Conservation (phyloP, 2,329 filamentous ascomycete species). For the Neoarthrinium moseri region DNA sequence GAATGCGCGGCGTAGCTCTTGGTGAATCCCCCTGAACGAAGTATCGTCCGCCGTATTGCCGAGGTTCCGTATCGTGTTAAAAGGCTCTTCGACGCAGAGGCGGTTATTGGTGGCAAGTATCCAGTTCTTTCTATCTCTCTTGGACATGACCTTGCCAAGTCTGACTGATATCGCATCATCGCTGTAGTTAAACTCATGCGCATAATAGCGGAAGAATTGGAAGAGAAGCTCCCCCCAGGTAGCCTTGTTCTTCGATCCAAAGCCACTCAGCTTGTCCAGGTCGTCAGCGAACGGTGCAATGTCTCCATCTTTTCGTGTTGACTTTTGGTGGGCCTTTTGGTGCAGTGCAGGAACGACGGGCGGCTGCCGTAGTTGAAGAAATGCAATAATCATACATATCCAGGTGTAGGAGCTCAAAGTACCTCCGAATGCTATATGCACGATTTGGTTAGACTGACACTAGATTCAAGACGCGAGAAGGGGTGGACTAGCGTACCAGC, state of each 20-base stretch:
- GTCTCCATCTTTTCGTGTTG: conserved; percentile 61
- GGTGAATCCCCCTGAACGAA: conserved; percentile 85
- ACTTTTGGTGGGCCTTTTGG: conserved; percentile 63
- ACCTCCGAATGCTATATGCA: conserved; percentile 72
- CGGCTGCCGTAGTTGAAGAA: conserved; percentile 82
- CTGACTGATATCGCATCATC: conserved; percentile 82
- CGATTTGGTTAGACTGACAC: not conserved
- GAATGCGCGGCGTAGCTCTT: conserved; percentile 87
- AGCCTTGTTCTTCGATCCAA: conserved; percentile 77
- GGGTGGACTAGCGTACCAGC: conserved; percentile 66
- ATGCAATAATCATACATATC: conserved; percentile 98
- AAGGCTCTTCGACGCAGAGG: conserved; percentile 94
- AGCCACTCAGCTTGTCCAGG: conserved; percentile 69
- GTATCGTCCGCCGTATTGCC: conserved; percentile 97
- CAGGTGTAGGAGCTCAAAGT: conserved; percentile 98
- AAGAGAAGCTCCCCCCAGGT: conserved; percentile 85
- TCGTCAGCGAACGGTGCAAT: conserved; percentile 85
- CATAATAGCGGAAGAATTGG: conserved; percentile 93
- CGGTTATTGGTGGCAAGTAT: conserved; percentile 75
- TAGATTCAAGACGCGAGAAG: not conserved
- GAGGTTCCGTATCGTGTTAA: conserved; percentile 84
- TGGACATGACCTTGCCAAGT: conserved; percentile 73
- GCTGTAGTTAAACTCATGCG: conserved; percentile 88
- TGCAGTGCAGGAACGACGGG: conserved; percentile 86
- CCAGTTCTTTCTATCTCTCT: conserved; percentile 82